A percentile compares a stretch with the other conserved stretches of the same genome.
Conservation (phyloP, 768 basidiomycete genomes). For the Hygrophorus pudorinus region DNA sequence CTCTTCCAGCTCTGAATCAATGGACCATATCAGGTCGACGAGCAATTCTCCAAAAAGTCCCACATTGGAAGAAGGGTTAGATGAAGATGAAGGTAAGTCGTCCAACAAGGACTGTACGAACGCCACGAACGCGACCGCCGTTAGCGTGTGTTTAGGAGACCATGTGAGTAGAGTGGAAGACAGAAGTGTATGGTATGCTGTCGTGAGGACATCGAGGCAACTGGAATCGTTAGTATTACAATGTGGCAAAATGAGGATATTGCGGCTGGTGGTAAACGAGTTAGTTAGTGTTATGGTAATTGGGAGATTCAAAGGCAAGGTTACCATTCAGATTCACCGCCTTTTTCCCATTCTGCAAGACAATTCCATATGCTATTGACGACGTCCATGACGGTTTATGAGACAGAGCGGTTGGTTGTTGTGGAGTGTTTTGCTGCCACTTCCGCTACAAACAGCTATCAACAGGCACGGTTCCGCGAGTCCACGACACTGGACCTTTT, state of each 20-base stretch:
- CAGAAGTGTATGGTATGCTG: conserved; percentile 61
- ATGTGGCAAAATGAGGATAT: conserved; percentile 50
- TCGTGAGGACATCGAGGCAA: conserved; percentile 47
- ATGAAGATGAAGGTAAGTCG: conserved; percentile 62
- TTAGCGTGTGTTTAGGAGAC: conserved; percentile 36
- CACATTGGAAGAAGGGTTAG: conserved; percentile 36
- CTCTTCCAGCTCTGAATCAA: conserved; percentile 73
- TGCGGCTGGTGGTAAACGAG: conserved; percentile 35
- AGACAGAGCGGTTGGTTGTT: not conserved
- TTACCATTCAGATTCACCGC: conserved; percentile 58
- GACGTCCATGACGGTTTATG: conserved; percentile 41
- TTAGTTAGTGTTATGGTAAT: conserved; percentile 12
- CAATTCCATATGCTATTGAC: conserved; percentile 40
- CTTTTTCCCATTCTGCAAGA: conserved; percentile 44
- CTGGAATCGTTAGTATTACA: conserved; percentile 45
- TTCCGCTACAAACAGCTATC: not conserved
- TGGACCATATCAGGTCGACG: conserved; percentile 74
- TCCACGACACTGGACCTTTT: not conserved
- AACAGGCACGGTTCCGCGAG: too few relatives aligned
- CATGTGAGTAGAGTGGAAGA: conserved; percentile 49
- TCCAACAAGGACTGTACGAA: conserved; percentile 57
- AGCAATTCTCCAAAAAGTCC: conserved; percentile 55
- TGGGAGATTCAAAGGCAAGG: conserved; percentile 11
- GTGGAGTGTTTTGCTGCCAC: not conserved
- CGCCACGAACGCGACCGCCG: conserved; percentile 40